phyloP scores from a whole-genome alignment of 106 monocot species.

The Dendrobium nobile region DNA sequence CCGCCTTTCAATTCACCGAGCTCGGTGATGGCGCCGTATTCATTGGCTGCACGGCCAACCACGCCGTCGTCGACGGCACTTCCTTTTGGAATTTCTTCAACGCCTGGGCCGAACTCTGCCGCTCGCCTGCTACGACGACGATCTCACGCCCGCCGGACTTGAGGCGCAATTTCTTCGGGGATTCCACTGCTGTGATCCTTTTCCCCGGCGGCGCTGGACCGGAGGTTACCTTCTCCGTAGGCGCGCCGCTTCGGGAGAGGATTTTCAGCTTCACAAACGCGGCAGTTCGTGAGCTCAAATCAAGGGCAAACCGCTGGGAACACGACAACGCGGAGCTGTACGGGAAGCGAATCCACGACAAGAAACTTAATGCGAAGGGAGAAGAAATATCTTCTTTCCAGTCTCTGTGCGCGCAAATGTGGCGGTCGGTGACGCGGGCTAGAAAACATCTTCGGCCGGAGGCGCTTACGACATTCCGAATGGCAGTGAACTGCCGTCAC shows the following conservation, averaged over 20 bases:
- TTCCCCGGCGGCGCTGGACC: conserved; percentile 40
- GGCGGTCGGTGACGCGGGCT: conserved; percentile 72
- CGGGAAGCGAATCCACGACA: conserved; percentile 36
- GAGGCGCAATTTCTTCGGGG: conserved; percentile 63
- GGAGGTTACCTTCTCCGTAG: conserved; percentile 40
- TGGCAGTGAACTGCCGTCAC: conserved; percentile 91
- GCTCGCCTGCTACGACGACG: conserved; percentile 13
- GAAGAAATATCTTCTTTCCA: conserved; percentile 72
- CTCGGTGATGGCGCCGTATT: conserved; percentile 73
- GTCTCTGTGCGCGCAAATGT: conserved; percentile 70
- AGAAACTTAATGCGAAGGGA: not conserved
- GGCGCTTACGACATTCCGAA: conserved; percentile 42
- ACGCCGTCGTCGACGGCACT: conserved; percentile 81
- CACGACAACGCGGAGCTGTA: conserved; percentile 13
- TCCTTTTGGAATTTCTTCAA: conserved; percentile 98
- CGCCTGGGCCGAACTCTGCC: conserved; percentile 72
- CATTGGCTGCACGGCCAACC: conserved; percentile 68
- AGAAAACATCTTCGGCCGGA: conserved; percentile 29
- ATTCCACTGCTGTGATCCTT: conserved; percentile 48
- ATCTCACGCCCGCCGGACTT: conserved; percentile 46
- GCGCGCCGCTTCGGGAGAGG: conserved; percentile 54
- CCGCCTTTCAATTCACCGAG: conserved; percentile 76
- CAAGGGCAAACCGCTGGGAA: conserved; percentile 26
- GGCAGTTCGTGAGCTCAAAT: conserved; percentile 50
- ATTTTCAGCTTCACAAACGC: conserved; percentile 57